Evolutionary conservation across 805 yeast genomes (phyloP), one percentile per base, ranked within the genome.

Genomic region (Scheffersomyces ergatensis): DNA sequence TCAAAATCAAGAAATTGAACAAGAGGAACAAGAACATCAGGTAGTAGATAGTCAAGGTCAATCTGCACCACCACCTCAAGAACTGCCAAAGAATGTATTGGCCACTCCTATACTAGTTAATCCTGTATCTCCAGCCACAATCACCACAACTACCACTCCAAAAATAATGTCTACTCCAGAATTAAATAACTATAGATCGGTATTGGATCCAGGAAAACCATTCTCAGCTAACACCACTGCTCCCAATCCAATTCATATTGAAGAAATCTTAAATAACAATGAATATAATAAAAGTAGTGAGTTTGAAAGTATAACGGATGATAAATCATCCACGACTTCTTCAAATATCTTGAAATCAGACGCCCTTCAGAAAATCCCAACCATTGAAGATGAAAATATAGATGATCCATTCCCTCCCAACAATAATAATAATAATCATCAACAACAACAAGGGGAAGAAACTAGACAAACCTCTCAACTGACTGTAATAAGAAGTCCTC

Each of bases 161-260:
- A 12, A 13, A 35, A 9, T n/a, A 24, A 13, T 23, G 8, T 13
- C 20, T 4, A 25, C 21, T 2, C 31, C 32, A 11, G 32, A 13
- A 18, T 26, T 21, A 27, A 32, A 43, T 11, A 36, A 34, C 26
- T 57, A 45, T 37, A 53, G 63, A 38, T 58, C 66, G 29, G 70
- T 76, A 2, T 58, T 75, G 58, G 80, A 76, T 49, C 80, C 80
- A 2, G 76, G 74, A 0, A 69, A 62, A 43, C 64, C 65, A 8
- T 37, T 46, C 8, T 23, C 38, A 13, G 29, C 16, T 38, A 55
- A 68, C 3, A 44, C 67, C 20, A 71, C 47, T 15, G 33, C 32
- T 29, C 43, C 30, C 20, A 26, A 16, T 15, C 27, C 42, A 9
- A 34, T 46, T 13, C 56, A 55, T 34, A 37, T 55, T 18, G 55